Evolutionary conservation across 169 alveolate species (phyloP), one percentile per base, ranked within the genome.

Genomic region (Cryptosporidium viatorum): DNA sequence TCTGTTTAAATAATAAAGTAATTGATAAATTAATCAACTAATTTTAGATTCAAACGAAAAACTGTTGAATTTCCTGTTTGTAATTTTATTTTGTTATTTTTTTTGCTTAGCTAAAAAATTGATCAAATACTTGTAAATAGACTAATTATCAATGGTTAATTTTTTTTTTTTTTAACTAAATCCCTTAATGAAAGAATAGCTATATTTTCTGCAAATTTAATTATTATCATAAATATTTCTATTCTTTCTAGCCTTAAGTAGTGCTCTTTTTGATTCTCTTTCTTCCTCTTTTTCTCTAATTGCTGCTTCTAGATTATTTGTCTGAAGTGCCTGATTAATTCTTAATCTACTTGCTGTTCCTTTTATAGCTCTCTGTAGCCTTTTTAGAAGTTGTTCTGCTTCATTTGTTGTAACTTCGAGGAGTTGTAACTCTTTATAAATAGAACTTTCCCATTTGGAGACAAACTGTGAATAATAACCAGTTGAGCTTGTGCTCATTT

Each of bases 231-330:
- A 59, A 8, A 16, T n/a, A 48, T 23, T 80, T 33, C 62, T 41
- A n/a, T 80, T 59, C n/a, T 80, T 80, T 21, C 80, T 80, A 41
- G 89, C 41, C 37, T 80, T 80, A 5, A 80, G 52, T 9, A 62
- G 16, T 43, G 68, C 73, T 41, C 89, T 80, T 65, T 80, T 80
- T 1, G 75, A 33, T 16, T 80, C 89, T 62, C 73, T 59, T 35
- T 80, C 89, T 62, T 80, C 89, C 26, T 80, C 89, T 41, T 80
- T 80, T 80, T 80, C 89, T 65, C 75, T 80, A 62, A 80, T 80
- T 41, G 65, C 89, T 10, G 89, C 89, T 65, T 80, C 89, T 16
- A 80, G 75, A 58, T 59, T 62, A 65, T 26, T 62, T 60, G 89
- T 65, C 21, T 80, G 89, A 1, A 80, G 67, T 14, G 75, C 89